Conservation (phyloP, 2,329 filamentous ascomycete species). For the Apiospora koreana region DNA sequence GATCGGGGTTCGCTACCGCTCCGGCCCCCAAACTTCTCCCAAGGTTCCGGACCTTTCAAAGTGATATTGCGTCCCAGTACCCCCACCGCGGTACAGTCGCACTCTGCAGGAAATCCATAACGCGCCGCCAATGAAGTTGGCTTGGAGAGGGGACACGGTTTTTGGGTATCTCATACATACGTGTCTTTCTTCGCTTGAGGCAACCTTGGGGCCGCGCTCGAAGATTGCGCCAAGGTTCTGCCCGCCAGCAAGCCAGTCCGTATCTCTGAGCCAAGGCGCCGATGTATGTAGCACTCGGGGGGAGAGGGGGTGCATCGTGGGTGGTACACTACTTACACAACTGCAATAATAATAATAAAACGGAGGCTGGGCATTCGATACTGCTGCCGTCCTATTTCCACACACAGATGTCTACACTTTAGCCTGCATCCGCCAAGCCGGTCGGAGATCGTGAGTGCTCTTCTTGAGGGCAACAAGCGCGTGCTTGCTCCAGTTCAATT, state of each 20-base stretch:
- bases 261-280: background rate
- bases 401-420: background rate
- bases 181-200: background rate
- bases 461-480: background rate
- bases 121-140: background rate
- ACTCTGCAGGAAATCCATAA: background rate
- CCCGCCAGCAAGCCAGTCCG: background rate
- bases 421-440: background rate
- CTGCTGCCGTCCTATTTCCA: background rate
- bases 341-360: background rate
- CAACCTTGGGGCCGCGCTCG: background rate
- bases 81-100: background rate
- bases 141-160: background rate
- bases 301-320: background rate
- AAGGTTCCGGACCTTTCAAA: background rate
- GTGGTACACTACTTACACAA: background rate
- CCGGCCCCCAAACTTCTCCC: background rate
- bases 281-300: conserved; percentile 1
- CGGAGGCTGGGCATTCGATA: background rate
- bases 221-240: background rate
- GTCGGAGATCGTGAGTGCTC: background rate
- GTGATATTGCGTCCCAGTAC: background rate
- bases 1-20: background rate
- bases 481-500: background rate
- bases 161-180: background rate